Evolutionary conservation across 2,329 filamentous ascomycete genomes (phyloP).

Genomic region (Penicillium verrucosum): DNA sequence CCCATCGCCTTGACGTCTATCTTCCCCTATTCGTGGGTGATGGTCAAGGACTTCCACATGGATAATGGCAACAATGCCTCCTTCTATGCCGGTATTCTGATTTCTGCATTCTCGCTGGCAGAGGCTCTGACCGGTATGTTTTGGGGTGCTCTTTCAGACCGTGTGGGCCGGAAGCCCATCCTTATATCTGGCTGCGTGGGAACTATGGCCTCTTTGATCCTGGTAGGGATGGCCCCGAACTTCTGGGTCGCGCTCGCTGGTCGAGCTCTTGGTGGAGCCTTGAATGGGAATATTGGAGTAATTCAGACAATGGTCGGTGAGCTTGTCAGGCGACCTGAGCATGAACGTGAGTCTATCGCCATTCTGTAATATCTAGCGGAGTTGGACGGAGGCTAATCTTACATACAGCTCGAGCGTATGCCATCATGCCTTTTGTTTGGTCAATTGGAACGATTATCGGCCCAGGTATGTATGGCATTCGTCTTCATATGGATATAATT

Average conservation of each 20-base stretch:
- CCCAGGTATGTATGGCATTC: conserved; percentile 46
- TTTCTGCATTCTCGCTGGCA: conserved; percentile 78
- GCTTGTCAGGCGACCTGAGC: conserved; percentile 75
- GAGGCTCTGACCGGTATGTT: conserved; percentile 83
- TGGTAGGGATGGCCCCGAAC: conserved; percentile 78
- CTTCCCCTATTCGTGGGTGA: conserved; percentile 85
- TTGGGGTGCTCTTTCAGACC: conserved; percentile 81
- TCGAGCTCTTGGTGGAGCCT: conserved; percentile 70
- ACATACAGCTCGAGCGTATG: conserved; percentile 69
- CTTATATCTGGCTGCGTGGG: conserved; percentile 76
- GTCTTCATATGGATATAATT: background rate
- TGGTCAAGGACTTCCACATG: conserved; percentile 72
- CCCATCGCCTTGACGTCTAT: conserved; percentile 91
- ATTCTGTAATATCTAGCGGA: background rate
- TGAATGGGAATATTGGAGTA: conserved; percentile 90
- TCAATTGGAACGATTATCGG: conserved; percentile 85
- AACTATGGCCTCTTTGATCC: conserved; percentile 76
- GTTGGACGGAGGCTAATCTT: conserved; percentile 3
- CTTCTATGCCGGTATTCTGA: conserved; percentile 83
- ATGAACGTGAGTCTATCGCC: conserved; percentile 65
- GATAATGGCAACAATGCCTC: conserved; percentile 72
- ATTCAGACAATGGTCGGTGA: conserved; percentile 93
- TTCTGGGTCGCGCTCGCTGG: conserved; percentile 80
- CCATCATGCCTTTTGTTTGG: conserved; percentile 95
- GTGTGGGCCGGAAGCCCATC: conserved; percentile 79